These are phyloP conservation scores for Coleophoma crateriformis DNA, from an alignment of 2,329 filamentous ascomycete species.

Conservation along the genomic window DNA sequence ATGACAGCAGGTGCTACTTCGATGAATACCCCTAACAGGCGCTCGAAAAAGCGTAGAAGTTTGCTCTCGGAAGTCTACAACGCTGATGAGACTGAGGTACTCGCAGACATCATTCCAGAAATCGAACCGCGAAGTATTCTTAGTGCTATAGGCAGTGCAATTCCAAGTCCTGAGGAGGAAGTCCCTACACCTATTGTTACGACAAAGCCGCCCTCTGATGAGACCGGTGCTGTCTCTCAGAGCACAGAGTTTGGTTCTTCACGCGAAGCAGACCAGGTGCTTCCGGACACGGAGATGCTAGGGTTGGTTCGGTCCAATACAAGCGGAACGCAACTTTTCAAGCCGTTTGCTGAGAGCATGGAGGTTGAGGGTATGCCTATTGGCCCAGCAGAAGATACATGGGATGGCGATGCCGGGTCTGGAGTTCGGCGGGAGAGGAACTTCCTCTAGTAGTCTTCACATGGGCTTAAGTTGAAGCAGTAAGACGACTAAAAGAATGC, in stretches of 20 bases:
- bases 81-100: slow-evolving; percentile 11
- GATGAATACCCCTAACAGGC: slow-evolving; percentile 7
- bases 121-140: slow-evolving; percentile 7
- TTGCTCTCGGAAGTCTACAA: slow-evolving; percentile 22
- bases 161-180: slow-evolving; percentile 10
- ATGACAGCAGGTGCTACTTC: slow-evolving; percentile 2
- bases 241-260: neutral
- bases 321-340: slow-evolving; percentile 24
- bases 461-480: neutral
- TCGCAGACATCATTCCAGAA: neutral
- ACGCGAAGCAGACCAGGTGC: too few relatives aligned
- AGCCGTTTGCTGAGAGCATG: slow-evolving; percentile 16
- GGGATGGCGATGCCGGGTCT: slow-evolving; percentile 8
- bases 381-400: slow-evolving; percentile 15
- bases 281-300: neutral
- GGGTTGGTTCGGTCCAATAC: slow-evolving; percentile 18
- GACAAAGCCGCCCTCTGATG: neutral
- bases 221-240: neutral
- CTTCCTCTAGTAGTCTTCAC: slow-evolving; percentile 3
- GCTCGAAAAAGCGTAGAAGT: slow-evolving; percentile 13
- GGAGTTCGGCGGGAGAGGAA: slow-evolving; percentile 17
- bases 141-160: slow-evolving; percentile 9
- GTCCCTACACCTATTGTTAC: neutral
- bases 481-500: slow-evolving; percentile 4
- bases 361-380: slow-evolving; percentile 22